phyloP scores from a whole-genome alignment of 371 early-diverging fungal species.

The Zopfochytrium polystomum region DNA sequence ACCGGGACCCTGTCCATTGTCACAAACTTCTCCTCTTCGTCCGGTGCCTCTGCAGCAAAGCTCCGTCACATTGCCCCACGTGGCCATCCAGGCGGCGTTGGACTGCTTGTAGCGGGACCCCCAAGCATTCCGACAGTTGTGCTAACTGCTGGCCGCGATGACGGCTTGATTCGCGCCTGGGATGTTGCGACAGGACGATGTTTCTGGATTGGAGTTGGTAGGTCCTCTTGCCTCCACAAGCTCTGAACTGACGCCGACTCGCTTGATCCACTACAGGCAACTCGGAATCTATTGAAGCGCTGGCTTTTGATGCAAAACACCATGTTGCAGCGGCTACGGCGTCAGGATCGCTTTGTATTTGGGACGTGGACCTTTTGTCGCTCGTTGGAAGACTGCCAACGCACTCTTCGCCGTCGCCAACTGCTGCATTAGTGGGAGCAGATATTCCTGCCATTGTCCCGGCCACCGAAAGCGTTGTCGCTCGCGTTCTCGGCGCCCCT shows the following conservation, averaged over 20 bases:
- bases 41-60: neutral
- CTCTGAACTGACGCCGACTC: neutral
- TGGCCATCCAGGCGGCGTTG: constrained; percentile 29
- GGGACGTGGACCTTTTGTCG: constrained; percentile 27
- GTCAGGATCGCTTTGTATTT: constrained; percentile 21
- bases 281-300: neutral
- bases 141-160: constrained; percentile 30
- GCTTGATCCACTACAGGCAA: constrained; percentile 6
- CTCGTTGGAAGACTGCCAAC: no score
- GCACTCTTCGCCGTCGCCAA: no score
- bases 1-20: constrained; percentile 32
- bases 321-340: constrained; percentile 28
- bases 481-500: no score
- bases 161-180: constrained; percentile 38
- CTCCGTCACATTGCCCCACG: constrained; percentile 27
- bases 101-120: constrained; percentile 28
- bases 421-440: no score
- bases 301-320: constrained; percentile 21
- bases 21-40: constrained; percentile 21
- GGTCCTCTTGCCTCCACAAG: neutral
- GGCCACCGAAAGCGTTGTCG: no score
- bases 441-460: no score
- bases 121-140: constrained; percentile 11
- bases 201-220: constrained; percentile 10
- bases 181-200: constrained; percentile 19